Evolutionary conservation across 345 rosid genomes (phyloP).

Genomic region (Lumnitzera racemosa): DNA sequence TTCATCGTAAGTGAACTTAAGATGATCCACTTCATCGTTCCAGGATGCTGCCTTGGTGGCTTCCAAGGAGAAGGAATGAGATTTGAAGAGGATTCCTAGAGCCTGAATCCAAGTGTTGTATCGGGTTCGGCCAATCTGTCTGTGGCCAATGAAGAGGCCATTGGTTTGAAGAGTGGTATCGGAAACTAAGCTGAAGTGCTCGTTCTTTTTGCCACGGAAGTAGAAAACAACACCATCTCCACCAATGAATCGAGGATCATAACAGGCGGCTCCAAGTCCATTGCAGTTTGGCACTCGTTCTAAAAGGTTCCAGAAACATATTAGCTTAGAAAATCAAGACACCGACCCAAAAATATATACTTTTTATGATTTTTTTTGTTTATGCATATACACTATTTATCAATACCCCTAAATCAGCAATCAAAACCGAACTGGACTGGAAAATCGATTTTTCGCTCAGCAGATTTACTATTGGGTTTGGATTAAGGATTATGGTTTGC

Average conservation of each 20-base stretch:
- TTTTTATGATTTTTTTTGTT: no score
- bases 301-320: background rate
- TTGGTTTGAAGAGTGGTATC: conserved; percentile 14
- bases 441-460: no score
- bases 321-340: no score
- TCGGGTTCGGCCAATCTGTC: conserved; percentile 8
- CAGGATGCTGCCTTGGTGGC: conserved; percentile 9
- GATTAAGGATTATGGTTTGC: no score
- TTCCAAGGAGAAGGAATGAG: conserved; percentile 9
- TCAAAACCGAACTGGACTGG: no score
- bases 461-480: no score
- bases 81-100: conserved; percentile 12
- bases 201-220: conserved; percentile 12
- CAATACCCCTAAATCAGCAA: no score
- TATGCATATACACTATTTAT: no score
- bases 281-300: conserved; percentile 14
- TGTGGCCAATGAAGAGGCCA: conserved; percentile 17
- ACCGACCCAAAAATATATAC: no score
- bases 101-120: conserved; percentile 18
- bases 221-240: conserved; percentile 19
- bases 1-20: conserved; percentile 8
- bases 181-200: conserved; percentile 16
- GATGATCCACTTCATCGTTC: conserved; percentile 8
- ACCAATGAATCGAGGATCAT: conserved; percentile 14
- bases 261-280: conserved; percentile 9